phyloP scores from a whole-genome alignment of 345 rosid species.

The Salix caprea region DNA sequence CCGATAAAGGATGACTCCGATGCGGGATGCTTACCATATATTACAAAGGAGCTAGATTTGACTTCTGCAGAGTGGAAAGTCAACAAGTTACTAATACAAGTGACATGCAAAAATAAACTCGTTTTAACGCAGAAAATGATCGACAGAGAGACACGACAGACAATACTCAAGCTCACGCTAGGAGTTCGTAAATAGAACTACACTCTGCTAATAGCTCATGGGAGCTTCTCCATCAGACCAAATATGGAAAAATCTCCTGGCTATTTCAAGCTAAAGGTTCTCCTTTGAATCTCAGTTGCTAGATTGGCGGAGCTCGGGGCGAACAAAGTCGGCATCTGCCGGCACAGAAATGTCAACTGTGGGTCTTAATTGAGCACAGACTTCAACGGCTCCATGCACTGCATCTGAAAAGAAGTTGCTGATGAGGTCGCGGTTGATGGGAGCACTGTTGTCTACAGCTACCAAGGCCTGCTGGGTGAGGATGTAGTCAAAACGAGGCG shows the following conservation, averaged over 20 bases:
- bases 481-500: slow-evolving; percentile 80
- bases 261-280: neutral
- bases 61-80: neutral
- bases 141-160: neutral
- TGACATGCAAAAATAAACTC: neutral
- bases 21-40: neutral
- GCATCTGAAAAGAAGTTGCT: slow-evolving; percentile 86
- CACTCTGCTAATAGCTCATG: neutral
- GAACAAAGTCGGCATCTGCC: slow-evolving; percentile 83
- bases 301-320: slow-evolving; percentile 83
- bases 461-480: slow-evolving; percentile 81
- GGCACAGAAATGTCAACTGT: slow-evolving; percentile 85
- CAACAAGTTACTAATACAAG: neutral
- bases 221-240: neutral
- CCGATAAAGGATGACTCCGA: neutral
- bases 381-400: slow-evolving; percentile 78
- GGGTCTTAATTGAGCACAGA: slow-evolving; percentile 82
- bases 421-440: slow-evolving; percentile 68
- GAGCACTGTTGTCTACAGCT: slow-evolving; percentile 53
- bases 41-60: neutral
- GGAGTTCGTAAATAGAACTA: neutral
- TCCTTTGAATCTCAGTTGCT: slow-evolving; percentile 27
- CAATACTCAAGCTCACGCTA: neutral
- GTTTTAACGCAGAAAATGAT: neutral
- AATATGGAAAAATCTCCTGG: neutral